Evolutionary conservation across 2,329 filamentous ascomycete genomes (phyloP).

Genomic region (Botrytis elliptica): DNA sequence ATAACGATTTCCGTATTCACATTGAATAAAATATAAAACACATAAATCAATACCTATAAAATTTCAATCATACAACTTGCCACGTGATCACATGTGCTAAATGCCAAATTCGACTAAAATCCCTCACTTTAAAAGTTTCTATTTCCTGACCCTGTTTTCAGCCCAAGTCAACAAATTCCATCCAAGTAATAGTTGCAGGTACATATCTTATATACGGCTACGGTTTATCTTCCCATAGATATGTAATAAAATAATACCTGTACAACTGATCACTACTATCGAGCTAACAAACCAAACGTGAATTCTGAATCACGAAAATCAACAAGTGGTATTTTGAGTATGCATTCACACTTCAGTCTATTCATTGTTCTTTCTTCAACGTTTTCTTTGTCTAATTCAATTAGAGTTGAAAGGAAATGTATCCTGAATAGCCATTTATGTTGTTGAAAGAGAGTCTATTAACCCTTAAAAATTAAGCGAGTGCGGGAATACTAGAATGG

Average conservation of each 20-base stretch:
- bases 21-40: not conserved
- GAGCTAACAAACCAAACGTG: fast-evolving
- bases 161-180: fast-evolving
- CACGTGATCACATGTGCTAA: not conserved
- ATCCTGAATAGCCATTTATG: not conserved
- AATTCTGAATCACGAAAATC: not conserved
- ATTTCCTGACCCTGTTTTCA: not conserved
- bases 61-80: not conserved
- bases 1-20: fast-evolving
- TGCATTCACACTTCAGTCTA: not conserved
- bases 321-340: not conserved
- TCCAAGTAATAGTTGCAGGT: not conserved
- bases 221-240: not conserved
- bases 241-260: not conserved
- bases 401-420: not conserved
- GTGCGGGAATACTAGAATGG: not conserved
- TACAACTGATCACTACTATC: not conserved
- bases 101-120: not conserved
- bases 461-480: not conserved
- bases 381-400: not conserved
- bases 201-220: not conserved
- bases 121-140: not conserved
- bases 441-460: not conserved
- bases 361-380: not conserved
- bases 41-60: not conserved